Percentiles rank a stretch among this genome's conserved stretches.
phyloP scores from a whole-genome alignment of 306 rosid genomes.

The Rubus parviflorus region DNA sequence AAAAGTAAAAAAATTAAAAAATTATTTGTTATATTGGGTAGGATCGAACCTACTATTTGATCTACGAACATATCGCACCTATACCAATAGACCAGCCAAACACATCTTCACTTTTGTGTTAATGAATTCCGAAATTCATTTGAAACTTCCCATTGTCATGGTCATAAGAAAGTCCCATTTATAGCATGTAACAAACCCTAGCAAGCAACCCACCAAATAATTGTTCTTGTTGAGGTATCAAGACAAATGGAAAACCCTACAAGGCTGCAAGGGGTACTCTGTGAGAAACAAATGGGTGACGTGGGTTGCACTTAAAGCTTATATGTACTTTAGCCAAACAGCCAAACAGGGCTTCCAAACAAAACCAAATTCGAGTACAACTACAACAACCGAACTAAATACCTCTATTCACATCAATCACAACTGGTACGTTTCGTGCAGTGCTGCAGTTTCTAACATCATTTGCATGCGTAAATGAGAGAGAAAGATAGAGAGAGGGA shows the following conservation, averaged over 20 bases:
- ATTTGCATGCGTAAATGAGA: not conserved
- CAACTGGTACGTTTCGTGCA: constrained; percentile 10
- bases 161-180: not conserved
- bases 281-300: constrained; percentile 16
- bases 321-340: not conserved
- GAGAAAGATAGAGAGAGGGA: not conserved
- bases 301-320: constrained; percentile 2
- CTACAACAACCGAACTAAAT: constrained; percentile 15
- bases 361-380: not conserved
- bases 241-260: not conserved
- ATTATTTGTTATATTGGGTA: too few relatives aligned
- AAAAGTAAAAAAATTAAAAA: too few relatives aligned
- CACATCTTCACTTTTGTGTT: not conserved
- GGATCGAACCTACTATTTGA: not conserved
- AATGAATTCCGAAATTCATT: not conserved
- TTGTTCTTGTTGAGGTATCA: not conserved
- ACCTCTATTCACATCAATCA: constrained; percentile 9
- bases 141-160: too few relatives aligned
- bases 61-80: too few relatives aligned
- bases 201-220: constrained; percentile 5
- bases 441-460: not conserved
- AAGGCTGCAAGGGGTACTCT: not conserved
- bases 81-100: not conserved
- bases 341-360: constrained; percentile 15
- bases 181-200: constrained; percentile 4